phyloP scores from a whole-genome alignment of 2,329 filamentous ascomycete genomes.

The Fusarium brachygibbosum region DNA sequence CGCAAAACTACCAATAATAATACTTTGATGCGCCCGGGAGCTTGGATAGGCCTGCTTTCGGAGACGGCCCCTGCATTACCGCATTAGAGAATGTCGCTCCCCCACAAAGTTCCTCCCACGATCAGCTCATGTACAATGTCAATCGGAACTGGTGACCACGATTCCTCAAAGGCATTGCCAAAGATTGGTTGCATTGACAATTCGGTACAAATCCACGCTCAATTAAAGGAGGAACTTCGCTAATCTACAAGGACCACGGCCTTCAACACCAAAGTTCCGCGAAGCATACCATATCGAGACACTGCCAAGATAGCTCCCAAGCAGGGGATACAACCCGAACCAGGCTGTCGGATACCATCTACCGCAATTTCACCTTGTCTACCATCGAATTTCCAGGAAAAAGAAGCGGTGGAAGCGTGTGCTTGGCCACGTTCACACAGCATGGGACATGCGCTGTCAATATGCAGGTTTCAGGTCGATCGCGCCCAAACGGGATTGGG shows the following conservation, averaged over 20 bases:
- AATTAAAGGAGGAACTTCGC: neutral
- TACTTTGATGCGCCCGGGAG: neutral
- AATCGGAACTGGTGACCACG: neutral
- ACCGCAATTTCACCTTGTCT: neutral
- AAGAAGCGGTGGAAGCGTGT: constrained; percentile 24
- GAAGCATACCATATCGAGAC: constrained; percentile 7
- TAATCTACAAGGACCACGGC: neutral
- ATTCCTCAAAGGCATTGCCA: neutral
- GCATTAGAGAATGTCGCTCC: neutral
- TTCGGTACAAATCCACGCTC: too few species aligned
- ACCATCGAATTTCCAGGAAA: neutral
- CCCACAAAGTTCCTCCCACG: neutral
- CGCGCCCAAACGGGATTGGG: constrained; percentile 13
- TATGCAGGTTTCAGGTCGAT: constrained; percentile 20
- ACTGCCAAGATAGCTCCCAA: constrained; percentile 6
- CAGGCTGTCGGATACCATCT: neutral
- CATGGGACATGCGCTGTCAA: neutral
- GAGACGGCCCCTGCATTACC: constrained; percentile 18
- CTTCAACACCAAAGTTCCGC: neutral
- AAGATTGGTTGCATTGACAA: neutral
- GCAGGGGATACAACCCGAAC: neutral
- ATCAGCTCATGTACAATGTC: neutral
- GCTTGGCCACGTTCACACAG: constrained; percentile 1
- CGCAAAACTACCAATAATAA: constrained; percentile 2
- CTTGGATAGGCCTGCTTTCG: neutral